Conservation (phyloP, 2,329 filamentous ascomycete genomes). For the Bipolaris zeicola region DNA sequence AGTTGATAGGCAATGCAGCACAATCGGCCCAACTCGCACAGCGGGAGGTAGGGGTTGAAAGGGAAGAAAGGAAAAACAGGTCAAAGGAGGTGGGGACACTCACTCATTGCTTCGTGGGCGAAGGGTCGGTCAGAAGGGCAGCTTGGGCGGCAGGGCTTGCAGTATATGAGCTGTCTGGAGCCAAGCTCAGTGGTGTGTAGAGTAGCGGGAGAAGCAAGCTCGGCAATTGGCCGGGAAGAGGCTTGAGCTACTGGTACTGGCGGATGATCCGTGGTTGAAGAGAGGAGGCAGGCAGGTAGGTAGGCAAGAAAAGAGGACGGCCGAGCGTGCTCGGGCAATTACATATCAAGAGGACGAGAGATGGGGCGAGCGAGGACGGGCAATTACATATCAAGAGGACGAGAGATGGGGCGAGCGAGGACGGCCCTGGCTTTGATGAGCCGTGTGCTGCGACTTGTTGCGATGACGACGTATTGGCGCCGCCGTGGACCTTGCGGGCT, state of each 20-base stretch:
- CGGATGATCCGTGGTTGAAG: neutral
- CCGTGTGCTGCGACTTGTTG: neutral
- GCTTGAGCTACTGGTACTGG: neutral
- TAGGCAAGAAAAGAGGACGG: neutral
- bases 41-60: neutral
- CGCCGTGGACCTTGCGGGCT: neutral
- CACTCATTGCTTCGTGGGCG: constrained; percentile 23
- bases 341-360: neutral
- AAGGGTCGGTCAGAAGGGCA: constrained; percentile 16
- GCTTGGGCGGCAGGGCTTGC: constrained; percentile 11
- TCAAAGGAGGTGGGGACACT: constrained; percentile 16
- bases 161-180: constrained; percentile 16
- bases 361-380: too few relatives aligned
- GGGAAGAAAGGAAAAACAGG: constrained; percentile 8
- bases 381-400: neutral
- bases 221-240: constrained; percentile 9
- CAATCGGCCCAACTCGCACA: too few relatives aligned
- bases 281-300: neutral
- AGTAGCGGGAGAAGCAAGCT: neutral
- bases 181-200: constrained; percentile 13
- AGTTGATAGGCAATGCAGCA: neutral
- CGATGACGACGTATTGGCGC: neutral
- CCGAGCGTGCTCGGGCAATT: neutral
- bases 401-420: neutral
- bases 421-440: neutral